These are phyloP conservation scores for Malus fusca DNA, from an alignment of 306 rosid genomes.

Conservation along the genomic window DNA sequence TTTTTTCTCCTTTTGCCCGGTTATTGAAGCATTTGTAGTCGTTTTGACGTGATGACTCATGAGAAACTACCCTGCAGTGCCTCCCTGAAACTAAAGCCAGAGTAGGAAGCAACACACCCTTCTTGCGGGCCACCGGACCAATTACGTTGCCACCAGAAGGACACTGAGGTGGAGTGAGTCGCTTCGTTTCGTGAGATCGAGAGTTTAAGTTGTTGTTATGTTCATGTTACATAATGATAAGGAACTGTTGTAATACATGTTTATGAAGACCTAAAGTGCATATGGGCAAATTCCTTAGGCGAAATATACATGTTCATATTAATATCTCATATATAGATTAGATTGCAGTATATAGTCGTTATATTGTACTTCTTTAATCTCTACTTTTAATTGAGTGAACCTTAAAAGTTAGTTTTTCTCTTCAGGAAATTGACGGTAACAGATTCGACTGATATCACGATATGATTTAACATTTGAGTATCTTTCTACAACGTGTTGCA, in stretches of 20 bases:
- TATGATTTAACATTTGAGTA: no score
- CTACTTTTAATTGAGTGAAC: no score
- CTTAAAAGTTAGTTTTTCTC: no score
- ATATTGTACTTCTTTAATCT: no score
- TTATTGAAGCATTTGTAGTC: background rate
- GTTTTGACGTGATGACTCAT: slow-evolving; percentile 9
- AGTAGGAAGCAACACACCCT: slow-evolving; percentile 11
- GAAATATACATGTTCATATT: no score
- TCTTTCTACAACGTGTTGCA: no score
- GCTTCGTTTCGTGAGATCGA: background rate
- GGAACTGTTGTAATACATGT: background rate
- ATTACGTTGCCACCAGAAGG: background rate
- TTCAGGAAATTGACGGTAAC: no score
- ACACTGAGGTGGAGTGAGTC: background rate
- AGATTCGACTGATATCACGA: no score
- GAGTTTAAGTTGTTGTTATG: background rate
- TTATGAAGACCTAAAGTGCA: background rate
- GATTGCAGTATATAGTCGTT: no score
- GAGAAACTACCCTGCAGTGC: slow-evolving; percentile 42
- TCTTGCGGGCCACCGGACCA: background rate
- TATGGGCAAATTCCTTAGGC: background rate
- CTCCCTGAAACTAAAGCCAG: slow-evolving; percentile 55
- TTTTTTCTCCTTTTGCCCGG: background rate
- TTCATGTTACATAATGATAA: background rate
- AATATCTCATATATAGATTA: no score